A percentile compares a stretch with the other conserved stretches of the same genome.
Conservation (phyloP, 1,284 basidiomycete genomes). For the Apiotrichum mycotoxinovorans region DNA sequence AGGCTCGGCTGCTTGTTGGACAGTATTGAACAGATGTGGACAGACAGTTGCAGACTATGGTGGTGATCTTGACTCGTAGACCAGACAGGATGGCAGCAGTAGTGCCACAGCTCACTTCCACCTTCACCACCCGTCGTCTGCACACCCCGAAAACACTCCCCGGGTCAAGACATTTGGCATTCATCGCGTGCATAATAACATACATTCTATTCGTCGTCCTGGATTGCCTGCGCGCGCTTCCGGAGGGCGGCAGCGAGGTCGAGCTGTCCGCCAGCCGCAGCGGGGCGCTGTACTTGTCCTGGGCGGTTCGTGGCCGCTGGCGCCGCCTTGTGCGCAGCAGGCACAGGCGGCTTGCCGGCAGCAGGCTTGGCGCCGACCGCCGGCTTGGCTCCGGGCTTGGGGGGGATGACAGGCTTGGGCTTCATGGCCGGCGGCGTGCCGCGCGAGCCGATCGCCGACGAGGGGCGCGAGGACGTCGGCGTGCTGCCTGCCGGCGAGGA, state of each 20-base stretch:
- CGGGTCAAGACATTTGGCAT: no score
- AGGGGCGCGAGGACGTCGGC: conserved; percentile 58
- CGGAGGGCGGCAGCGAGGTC: conserved; percentile 66
- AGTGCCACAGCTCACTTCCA: no score
- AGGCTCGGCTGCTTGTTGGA: no score
- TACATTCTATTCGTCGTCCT: conserved; percentile 18
- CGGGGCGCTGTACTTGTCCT: conserved; percentile 49
- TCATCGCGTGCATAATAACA: conserved; percentile 2
- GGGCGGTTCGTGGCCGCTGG: conserved; percentile 27
- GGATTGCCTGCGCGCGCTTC: conserved; percentile 25
- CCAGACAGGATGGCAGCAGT: no score
- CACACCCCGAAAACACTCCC: no score
- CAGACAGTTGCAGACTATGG: no score
- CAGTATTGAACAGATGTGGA: no score
- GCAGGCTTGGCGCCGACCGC: conserved; percentile 7
- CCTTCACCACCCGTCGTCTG: no score
- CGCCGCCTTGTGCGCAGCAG: conserved; percentile 29
- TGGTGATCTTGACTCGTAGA: no score
- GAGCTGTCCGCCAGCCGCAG: conserved; percentile 61
- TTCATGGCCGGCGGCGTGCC: conserved; percentile 49
- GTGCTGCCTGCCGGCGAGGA: conserved; percentile 49
- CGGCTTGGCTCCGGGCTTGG: conserved; percentile 50
- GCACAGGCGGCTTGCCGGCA: conserved; percentile 37
- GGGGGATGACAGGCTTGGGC: conserved; percentile 50
- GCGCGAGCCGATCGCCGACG: conserved; percentile 37